Evolutionary conservation across 176 grass and related monocot genomes (phyloP).

Genomic region (Phoenix dactylifera): DNA sequence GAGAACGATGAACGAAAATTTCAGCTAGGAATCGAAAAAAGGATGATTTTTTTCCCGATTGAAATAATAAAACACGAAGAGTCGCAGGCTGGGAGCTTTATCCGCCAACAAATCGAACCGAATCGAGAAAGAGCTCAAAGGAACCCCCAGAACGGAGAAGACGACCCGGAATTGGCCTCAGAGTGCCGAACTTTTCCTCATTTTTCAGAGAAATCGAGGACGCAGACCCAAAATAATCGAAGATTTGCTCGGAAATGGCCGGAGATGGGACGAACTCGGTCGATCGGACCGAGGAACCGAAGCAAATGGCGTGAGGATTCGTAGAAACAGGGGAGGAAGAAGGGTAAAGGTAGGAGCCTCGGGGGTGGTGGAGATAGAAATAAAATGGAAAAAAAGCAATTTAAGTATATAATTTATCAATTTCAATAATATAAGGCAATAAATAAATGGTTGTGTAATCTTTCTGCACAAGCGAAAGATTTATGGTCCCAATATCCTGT

Average conservation of each 20-base stretch:
- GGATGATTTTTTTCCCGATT: not conserved
- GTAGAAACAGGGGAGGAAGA: not conserved
- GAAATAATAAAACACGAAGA: not conserved
- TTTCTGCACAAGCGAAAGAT: not conserved
- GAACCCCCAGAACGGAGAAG: too few relatives aligned
- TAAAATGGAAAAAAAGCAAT: not conserved
- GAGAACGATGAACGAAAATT: not conserved
- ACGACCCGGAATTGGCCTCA: not conserved
- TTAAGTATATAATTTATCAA: not conserved
- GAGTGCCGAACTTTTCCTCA: not conserved
- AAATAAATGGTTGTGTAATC: conserved; percentile 17
- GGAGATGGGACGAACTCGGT: not conserved
- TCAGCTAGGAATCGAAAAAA: not conserved
- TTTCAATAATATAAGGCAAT: conserved; percentile 3
- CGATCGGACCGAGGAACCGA: too few relatives aligned
- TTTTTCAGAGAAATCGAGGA: not conserved
- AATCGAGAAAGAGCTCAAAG: not conserved
- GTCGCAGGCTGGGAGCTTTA: not conserved
- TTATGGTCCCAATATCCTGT: too few relatives aligned
- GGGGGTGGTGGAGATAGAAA: not conserved
- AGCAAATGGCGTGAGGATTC: too few relatives aligned
- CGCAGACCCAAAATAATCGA: not conserved
- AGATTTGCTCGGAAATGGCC: not conserved
- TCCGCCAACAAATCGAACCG: not conserved
- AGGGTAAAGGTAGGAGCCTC: not conserved